Percentiles rank a stretch among this genome's conserved stretches.
These are phyloP conservation scores for Tolypocladium inflatum DNA, from an alignment of 2,329 filamentous ascomycete genomes.

Conservation along the genomic window DNA sequence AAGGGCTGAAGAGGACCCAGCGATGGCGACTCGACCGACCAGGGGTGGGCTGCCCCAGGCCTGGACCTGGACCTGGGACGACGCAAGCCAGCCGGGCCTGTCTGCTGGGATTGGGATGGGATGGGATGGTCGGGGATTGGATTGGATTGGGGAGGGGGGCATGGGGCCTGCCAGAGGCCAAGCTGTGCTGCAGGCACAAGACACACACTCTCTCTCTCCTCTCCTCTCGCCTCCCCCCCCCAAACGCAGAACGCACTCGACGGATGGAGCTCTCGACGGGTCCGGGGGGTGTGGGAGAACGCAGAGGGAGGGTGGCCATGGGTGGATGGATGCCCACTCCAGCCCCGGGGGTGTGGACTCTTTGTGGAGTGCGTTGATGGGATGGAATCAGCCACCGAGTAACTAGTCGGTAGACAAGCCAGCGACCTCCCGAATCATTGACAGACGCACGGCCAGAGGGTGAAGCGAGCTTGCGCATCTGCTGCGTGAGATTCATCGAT, in stretches of 20 bases:
- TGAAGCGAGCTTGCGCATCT: background rate
- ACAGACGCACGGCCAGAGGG: slow-evolving; percentile 1
- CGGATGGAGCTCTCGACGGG: background rate
- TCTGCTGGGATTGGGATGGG: slow-evolving; percentile 2
- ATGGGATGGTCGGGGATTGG: background rate
- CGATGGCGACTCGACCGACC: slow-evolving; percentile 3
- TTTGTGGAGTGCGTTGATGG: background rate
- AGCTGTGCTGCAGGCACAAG: background rate
- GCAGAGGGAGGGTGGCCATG: background rate
- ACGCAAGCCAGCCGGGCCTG: background rate
- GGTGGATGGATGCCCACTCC: background rate
- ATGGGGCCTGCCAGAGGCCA: background rate
- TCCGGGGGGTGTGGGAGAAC: background rate
- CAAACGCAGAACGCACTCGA: background rate
- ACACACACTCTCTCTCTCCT: background rate
- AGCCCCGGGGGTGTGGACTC: background rate
- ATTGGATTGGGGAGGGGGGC: background rate
- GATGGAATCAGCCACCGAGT: background rate
- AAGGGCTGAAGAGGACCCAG: slow-evolving; percentile 26
- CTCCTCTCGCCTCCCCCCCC: background rate
- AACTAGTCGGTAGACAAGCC: background rate
- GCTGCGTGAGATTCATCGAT: background rate
- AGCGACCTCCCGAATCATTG: background rate
- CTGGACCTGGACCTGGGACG: slow-evolving; percentile 2
- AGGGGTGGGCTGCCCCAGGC: slow-evolving; percentile 1